Percentiles rank a stretch among this genome's conserved stretches.
Conservation (phyloP, 495 filamentous ascomycete species). For the Aspergillus ellipticus region DNA sequence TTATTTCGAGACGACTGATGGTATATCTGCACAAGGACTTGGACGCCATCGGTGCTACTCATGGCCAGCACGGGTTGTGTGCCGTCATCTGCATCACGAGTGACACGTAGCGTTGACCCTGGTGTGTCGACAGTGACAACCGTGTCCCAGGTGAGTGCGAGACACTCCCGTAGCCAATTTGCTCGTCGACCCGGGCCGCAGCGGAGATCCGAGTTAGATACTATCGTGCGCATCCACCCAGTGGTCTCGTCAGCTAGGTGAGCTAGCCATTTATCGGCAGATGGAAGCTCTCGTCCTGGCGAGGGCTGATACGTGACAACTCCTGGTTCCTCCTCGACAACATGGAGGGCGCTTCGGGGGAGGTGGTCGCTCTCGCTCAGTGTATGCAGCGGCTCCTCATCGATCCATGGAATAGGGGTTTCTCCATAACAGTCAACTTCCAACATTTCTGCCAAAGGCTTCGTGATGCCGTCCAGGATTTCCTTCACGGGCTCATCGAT, state of each 20-base stretch:
- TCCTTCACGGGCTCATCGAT: conserved; percentile 24
- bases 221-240: neutral
- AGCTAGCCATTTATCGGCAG: neutral
- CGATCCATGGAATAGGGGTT: neutral
- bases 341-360: neutral
- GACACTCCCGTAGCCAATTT: neutral
- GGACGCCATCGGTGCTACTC: neutral
- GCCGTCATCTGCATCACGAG: neutral
- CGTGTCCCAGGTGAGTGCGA: neutral
- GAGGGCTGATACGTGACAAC: neutral
- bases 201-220: neutral
- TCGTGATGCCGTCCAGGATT: conserved; percentile 22
- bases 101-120: neutral
- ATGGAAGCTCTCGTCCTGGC: neutral
- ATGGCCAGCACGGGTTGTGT: neutral
- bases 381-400: neutral
- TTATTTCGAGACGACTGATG: neutral
- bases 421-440: neutral
- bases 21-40: neutral
- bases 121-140: neutral
- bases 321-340: neutral
- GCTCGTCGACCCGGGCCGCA: neutral
- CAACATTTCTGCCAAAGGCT: neutral
- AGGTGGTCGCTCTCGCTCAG: neutral
- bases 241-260: neutral